A percentile compares a stretch with the other conserved stretches of the same genome.
These are phyloP conservation scores for Chlorella sp. DNA, from an alignment of 139 green algal genomes.

Conservation along the genomic window DNA sequence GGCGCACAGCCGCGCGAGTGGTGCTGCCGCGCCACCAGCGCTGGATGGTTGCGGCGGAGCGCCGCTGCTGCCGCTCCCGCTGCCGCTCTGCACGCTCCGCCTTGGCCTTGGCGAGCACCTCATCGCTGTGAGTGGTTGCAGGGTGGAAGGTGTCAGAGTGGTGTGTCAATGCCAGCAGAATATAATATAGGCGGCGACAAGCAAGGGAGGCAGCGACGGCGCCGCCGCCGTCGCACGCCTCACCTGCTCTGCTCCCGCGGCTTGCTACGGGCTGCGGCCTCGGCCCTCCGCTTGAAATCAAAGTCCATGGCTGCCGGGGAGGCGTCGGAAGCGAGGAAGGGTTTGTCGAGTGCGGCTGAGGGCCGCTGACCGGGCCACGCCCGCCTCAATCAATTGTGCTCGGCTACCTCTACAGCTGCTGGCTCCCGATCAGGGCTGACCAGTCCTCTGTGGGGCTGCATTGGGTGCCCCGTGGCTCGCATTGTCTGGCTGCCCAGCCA, in stretches of 20 bases:
- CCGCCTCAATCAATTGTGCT: too few species aligned
- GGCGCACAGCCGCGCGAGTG: background rate
- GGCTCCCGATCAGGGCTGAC: too few species aligned
- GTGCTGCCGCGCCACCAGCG: constrained; percentile 6
- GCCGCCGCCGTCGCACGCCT: background rate
- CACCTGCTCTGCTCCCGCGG: constrained; percentile 20
- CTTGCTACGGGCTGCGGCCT: too few species aligned
- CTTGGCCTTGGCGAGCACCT: constrained; percentile 30
- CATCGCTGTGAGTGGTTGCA: background rate
- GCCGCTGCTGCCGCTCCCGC: constrained; percentile 9
- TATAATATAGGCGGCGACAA: background rate
- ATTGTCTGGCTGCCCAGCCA: too few species aligned
- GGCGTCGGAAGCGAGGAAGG: too few species aligned
- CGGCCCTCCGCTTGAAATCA: too few species aligned
- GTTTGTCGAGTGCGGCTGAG: too few species aligned
- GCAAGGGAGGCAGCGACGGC: background rate
- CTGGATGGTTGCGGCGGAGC: background rate
- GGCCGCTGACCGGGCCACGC: too few species aligned
- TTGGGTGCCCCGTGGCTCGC: too few species aligned
- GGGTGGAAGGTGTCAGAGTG: background rate
- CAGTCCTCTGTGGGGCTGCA: too few species aligned
- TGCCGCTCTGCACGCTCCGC: constrained; percentile 10
- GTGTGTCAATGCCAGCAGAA: background rate
- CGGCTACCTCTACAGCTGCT: too few species aligned
- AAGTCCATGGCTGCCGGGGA: too few species aligned